Evolutionary conservation across 2,329 filamentous ascomycete species (phyloP).

Genomic region (Diaporthe citri): DNA sequence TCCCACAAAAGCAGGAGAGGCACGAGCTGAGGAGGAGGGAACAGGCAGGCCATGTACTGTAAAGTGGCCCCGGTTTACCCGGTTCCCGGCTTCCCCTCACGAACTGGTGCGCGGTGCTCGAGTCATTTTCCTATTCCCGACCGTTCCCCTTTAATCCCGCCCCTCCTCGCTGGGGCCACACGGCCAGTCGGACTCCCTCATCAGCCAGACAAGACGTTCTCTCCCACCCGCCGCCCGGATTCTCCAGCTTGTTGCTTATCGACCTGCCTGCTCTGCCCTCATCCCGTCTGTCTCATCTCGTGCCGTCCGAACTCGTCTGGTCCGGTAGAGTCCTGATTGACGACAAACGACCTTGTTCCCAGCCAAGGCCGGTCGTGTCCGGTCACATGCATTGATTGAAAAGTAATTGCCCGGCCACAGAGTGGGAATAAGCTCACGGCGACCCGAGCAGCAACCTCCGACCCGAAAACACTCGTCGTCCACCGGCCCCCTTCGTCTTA

Average conservation of each 20-base stretch:
- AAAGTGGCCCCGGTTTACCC: too few relatives aligned
- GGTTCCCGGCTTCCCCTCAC: constrained; percentile 15
- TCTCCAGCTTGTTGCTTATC: constrained; percentile 7
- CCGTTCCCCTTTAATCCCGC: constrained; percentile 28
- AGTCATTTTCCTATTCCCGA: constrained; percentile 32
- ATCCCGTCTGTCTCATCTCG: constrained; percentile 14
- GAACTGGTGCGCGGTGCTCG: constrained; percentile 20
- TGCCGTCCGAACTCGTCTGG: neutral
- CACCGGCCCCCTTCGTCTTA: constrained; percentile 33
- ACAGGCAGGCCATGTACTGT: neutral
- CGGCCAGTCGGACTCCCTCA: neutral
- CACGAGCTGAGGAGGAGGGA: neutral
- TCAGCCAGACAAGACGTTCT: constrained; percentile 7
- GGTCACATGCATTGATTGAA: neutral
- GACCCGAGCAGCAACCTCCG: constrained; percentile 17
- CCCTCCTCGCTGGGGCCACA: constrained; percentile 2
- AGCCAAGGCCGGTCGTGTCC: constrained; percentile 24
- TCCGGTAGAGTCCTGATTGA: neutral
- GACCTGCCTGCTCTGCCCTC: neutral
- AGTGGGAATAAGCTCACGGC: constrained; percentile 25
- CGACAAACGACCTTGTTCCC: constrained; percentile 20
- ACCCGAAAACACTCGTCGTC: constrained; percentile 2
- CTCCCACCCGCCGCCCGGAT: constrained; percentile 6
- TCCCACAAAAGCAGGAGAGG: neutral
- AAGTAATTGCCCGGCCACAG: neutral